Base-by-base conservation (phyloP, 441 rosid species). In the Bocquillonia castaneifolia region DNA sequence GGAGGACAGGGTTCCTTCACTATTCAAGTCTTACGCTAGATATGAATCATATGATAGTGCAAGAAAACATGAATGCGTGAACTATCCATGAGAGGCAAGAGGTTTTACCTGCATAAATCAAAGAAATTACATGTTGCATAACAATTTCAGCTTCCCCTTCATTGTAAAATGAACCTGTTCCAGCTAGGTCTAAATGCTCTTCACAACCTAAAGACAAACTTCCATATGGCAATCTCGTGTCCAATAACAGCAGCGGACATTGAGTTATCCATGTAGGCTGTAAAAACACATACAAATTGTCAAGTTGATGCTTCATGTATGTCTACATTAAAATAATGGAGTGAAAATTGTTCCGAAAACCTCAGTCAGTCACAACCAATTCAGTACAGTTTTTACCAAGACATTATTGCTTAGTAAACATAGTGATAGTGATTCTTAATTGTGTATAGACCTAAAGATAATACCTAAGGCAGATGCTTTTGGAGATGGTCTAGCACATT, bases 81-180 rank as follows among this genome's bases (percentile, higher is more conserved):
- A 31, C n/a, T 37, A 50, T 23, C n/a, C 17, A 23, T 1, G 64
- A 71, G 17, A 47, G 48, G 5, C 10, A 42, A 18, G 55, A 47
- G 23, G 28, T 17, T 65, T 73, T 80, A 90, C 99, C 97, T 20
- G 97, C 84, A 77, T 84, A 89, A 61, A 94, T 80, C 72, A 94
- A 77, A 63, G 91, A 91, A 59, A 83, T 75, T 62, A 91, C 92
- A 75, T 94, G 97, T 59, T 90, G 87, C 66, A 89, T 90, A 55
- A 90, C 96, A 75, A 94, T 87, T 70, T 94, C 99, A 29, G 92
- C 96, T 81, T 94, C 99, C 71, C 99, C 99, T 86, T 94, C 97
- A 74, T 94, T 94, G 82, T 80, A 94, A 71, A 91, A 78, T 63
- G 97, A 91, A 50, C 97, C 99, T 32, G 99, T 94, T 67, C 99